These are phyloP conservation scores for Aegilops sharonensis DNA, from an alignment of 176 grass and related monocot genomes.

Conservation along the genomic window DNA sequence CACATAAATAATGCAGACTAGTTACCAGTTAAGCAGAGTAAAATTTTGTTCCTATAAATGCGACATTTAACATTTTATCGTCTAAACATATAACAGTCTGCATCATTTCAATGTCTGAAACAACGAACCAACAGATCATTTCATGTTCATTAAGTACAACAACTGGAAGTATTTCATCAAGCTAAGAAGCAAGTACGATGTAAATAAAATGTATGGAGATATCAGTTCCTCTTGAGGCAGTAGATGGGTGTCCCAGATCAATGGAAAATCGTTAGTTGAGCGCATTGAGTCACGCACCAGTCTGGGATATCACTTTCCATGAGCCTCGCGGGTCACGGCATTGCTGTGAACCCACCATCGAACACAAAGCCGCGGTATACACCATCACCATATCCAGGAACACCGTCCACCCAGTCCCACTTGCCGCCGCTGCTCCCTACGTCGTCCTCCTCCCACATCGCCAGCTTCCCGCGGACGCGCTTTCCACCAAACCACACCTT, in stretches of 20 bases:
- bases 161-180: slow-evolving; percentile 39
- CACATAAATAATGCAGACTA: neutral
- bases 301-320: neutral
- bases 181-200: slow-evolving; percentile 23
- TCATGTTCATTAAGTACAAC: slow-evolving; percentile 46
- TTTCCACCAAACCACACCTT: slow-evolving; percentile 97
- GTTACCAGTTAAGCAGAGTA: neutral
- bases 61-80: slow-evolving; percentile 3
- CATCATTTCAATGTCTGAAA: slow-evolving; percentile 23
- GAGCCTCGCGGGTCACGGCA: slow-evolving; percentile 65
- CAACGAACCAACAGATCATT: neutral
- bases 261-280: slow-evolving; percentile 13
- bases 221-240: slow-evolving; percentile 13
- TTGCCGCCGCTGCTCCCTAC: slow-evolving; percentile 41
- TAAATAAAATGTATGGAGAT: slow-evolving; percentile 27
- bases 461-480: slow-evolving; percentile 79
- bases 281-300: slow-evolving; percentile 28
- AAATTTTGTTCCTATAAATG: neutral
- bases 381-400: slow-evolving; percentile 77
- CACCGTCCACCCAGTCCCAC: slow-evolving; percentile 86
- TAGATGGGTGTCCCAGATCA: neutral
- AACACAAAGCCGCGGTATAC: slow-evolving; percentile 93
- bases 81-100: neutral
- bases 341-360: slow-evolving; percentile 83
- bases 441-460: slow-evolving; percentile 94